Percentiles rank a stretch among this genome's conserved stretches.
Conservation (phyloP, 139 green algal genomes). For the Auxenochlorella protothecoides region DNA sequence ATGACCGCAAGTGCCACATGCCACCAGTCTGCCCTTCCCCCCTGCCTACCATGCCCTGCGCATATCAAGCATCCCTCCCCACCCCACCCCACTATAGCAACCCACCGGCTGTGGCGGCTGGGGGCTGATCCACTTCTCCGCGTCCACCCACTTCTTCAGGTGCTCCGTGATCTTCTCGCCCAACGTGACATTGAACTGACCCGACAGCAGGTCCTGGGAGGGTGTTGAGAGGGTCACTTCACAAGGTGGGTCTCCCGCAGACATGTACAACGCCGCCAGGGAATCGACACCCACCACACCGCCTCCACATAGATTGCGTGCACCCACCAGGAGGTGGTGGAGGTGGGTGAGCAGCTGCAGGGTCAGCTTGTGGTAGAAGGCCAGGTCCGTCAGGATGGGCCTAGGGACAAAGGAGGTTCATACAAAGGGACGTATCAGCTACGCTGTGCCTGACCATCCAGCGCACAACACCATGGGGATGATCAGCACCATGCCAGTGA, state of each 20-base stretch:
- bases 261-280: background rate
- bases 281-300: background rate
- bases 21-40: too few species aligned
- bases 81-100: background rate
- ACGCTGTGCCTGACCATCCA: too few species aligned
- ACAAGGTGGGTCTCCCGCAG: too few species aligned
- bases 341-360: conserved; percentile 59
- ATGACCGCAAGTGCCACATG: too few species aligned
- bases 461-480: too few species aligned
- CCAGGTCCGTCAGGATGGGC: conserved; percentile 81
- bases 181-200: conserved; percentile 89
- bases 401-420: conserved; percentile 8
- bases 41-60: too few species aligned
- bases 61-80: too few species aligned
- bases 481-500: too few species aligned
- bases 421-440: too few species aligned
- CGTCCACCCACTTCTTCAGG: conserved; percentile 75
- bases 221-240: too few species aligned
- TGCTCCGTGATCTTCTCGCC: conserved; percentile 93
- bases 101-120: background rate
- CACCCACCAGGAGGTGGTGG: conserved; percentile 44
- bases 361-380: conserved; percentile 60
- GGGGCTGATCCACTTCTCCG: conserved; percentile 2
- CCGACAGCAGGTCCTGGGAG: conserved; percentile 18
- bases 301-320: background rate